Conservation (phyloP, 768 basidiomycete genomes). For the Vishniacozyma victoriae region DNA sequence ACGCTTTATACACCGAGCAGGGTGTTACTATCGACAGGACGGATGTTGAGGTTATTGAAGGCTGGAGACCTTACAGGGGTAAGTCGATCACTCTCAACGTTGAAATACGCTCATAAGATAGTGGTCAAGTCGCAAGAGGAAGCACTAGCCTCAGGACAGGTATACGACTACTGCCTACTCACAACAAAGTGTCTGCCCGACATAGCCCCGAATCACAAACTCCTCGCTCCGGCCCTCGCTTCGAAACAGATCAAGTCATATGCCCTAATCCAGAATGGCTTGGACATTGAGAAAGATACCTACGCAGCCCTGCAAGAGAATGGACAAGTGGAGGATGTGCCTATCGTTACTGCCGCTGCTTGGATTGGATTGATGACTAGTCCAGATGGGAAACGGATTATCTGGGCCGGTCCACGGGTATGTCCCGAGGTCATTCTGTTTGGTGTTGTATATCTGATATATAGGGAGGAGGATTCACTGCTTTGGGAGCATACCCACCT, state of each 20-base stretch:
- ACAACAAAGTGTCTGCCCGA: constrained; percentile 71
- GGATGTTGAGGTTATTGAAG: constrained; percentile 57
- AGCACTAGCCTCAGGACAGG: constrained; percentile 53
- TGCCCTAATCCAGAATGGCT: constrained; percentile 59
- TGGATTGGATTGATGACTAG: constrained; percentile 38
- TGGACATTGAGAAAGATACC: constrained; percentile 64
- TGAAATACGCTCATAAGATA: not conserved
- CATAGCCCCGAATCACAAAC: constrained; percentile 54
- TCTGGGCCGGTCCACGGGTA: constrained; percentile 1
- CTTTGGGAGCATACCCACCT: too few relatives aligned
- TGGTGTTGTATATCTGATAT: too few relatives aligned
- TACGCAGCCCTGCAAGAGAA: constrained; percentile 50
- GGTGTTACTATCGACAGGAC: constrained; percentile 51
- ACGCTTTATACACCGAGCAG: constrained; percentile 46
- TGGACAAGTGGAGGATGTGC: constrained; percentile 25
- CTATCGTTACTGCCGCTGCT: constrained; percentile 31
- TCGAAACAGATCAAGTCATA: constrained; percentile 52
- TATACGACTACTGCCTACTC: constrained; percentile 63
- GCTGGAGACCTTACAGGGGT: constrained; percentile 65
- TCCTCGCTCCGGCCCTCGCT: constrained; percentile 51
- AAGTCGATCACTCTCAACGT: constrained; percentile 27
- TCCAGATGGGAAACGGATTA: constrained; percentile 24
- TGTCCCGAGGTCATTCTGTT: not conserved
- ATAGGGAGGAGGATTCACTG: too few relatives aligned
- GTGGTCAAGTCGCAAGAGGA: constrained; percentile 59